A percentile compares a stretch with the other conserved stretches of the same genome.
phyloP scores from a whole-genome alignment of 257 asterid genomes.

The Ehretia macrophylla region DNA sequence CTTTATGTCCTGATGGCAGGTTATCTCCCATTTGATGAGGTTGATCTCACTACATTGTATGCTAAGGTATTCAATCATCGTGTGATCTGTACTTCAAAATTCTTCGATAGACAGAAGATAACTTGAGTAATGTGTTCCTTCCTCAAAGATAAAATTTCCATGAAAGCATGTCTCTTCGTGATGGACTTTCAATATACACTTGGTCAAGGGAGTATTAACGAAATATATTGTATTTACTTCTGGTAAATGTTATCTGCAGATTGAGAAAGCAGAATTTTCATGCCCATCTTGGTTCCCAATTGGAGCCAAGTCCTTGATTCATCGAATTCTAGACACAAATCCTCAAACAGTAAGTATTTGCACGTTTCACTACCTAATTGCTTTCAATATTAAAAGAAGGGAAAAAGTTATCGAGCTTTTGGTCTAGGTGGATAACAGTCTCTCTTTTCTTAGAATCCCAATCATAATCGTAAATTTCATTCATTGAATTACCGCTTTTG shows the following conservation, averaged over 20 bases:
- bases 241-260: slow-evolving; percentile 45
- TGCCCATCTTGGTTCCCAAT: slow-evolving; percentile 95
- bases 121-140: slow-evolving; percentile 7
- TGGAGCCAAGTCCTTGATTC: slow-evolving; percentile 91
- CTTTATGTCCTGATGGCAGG: slow-evolving; percentile 96
- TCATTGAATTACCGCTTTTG: neutral
- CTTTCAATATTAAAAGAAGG: too few species aligned
- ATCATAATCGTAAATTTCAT: neutral
- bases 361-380: slow-evolving; percentile 6
- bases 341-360: slow-evolving; percentile 77
- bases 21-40: slow-evolving; percentile 96
- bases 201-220: neutral
- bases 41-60: slow-evolving; percentile 87
- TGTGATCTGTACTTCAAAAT: slow-evolving; percentile 1
- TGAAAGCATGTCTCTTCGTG: neutral
- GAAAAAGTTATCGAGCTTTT: too few species aligned
- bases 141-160: neutral
- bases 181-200: neutral
- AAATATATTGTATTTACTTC: too few species aligned
- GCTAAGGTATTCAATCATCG: slow-evolving; percentile 64
- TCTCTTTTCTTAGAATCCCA: neutral
- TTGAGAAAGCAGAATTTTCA: slow-evolving; percentile 81
- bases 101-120: neutral
- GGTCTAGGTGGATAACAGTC: neutral
- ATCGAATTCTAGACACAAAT: slow-evolving; percentile 73